Evolutionary conservation across 1,284 basidiomycete genomes (phyloP), one percentile per base, ranked within the genome.

Genomic region (Peniophora sp.): DNA sequence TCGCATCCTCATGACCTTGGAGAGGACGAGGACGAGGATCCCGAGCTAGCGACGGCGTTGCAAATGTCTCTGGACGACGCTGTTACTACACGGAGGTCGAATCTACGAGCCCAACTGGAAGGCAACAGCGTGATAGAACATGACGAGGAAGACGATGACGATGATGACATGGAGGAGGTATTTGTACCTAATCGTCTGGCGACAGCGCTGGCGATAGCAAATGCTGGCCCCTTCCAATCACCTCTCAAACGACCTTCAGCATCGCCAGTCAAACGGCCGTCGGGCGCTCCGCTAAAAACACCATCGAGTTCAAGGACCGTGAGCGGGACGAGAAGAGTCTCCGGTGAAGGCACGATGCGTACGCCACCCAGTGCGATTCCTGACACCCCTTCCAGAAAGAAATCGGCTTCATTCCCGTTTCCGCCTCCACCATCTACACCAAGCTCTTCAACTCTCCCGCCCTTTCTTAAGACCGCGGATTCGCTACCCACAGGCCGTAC

Each of bases 161-260:
- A 45, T 24, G 43, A 23, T 9, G 43, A 45, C 20, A 20, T 45
- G 35, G 68, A 67, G 15, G 66, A 71, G 27, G 64, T 75, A 24
- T 68, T 72, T 18, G 68, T 74, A 8, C 75, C 74, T 0, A 79
- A 71, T 32, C 71, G 81, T 20, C 65, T 88, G 20, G 79, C 80
- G 56, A 85, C 82, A 1, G 80, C 76, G 1, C 63, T 88, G 24
- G 73, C 82, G 10, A 79, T 87, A 42, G 85, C 76, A 5, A 79
- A 78, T 50, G 72, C 81, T 11, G 71, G 70, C 10, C 70, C 71
- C 20, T n/a, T 41, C 18, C 37, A 32, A 32, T 32, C 27, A 32
- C 27, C 27, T 5, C 27, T 32, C 27, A 32, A 32, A 32, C 27
- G 27, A 32, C 27, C 27, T 12, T n/a, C n/a, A n/a, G n/a, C n/a